Base-by-base conservation (phyloP, 2,329 filamentous ascomycete genomes). In the Pestalotiopsis sp. region DNA sequence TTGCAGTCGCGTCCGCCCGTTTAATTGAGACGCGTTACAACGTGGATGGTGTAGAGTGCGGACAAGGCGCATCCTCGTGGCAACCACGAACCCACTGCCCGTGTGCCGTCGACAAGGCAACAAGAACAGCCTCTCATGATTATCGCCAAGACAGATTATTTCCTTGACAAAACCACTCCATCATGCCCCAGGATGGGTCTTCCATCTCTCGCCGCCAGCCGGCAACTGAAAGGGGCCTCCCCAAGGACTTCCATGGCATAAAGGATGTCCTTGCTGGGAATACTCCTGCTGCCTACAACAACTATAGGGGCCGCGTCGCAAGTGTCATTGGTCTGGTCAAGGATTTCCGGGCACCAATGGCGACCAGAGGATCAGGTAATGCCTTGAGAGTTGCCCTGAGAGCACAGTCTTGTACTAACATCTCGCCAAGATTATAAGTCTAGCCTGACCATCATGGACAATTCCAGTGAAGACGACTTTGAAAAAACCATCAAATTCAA, bases 291-390 rank as follows among this genome's bases (percentile, higher is more conserved):
- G 45, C 17, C 6, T n/a, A 61, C 11, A 76, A 78, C 27, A 67
- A 78, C 61, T 61, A 72, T 9, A 17, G 72, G 31, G 71, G 76
- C 36, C 72, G 57, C 2, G 69, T 81, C 5, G 82, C 90, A 71
- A 91, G 84, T 79, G 81, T 96, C 56, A 86, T 94, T 65, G 94
- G 94, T 1, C 79, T 95, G 4, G 87, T 95, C 3, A 87, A 89
- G 65, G 92, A 95, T 73, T 85, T 84, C 63, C 84, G 88, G 68
- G 79, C 84, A 0, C 87, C 89, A 1, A 83, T 82, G 0, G 68
- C 77, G 12, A 89, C 89, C 1, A 81, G 70, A 67, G 85, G 87
- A 25, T 74, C 77, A 27, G 91, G 92, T 85, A 79, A 72, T 64
- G 14, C 23, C 23, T 27, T 68, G 72, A 67, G 68, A 31, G 17